Percentiles rank a stretch among this genome's conserved stretches.
phyloP scores from a whole-genome alignment of 2,329 filamentous ascomycete genomes.

The Pleomassaria siparia region DNA sequence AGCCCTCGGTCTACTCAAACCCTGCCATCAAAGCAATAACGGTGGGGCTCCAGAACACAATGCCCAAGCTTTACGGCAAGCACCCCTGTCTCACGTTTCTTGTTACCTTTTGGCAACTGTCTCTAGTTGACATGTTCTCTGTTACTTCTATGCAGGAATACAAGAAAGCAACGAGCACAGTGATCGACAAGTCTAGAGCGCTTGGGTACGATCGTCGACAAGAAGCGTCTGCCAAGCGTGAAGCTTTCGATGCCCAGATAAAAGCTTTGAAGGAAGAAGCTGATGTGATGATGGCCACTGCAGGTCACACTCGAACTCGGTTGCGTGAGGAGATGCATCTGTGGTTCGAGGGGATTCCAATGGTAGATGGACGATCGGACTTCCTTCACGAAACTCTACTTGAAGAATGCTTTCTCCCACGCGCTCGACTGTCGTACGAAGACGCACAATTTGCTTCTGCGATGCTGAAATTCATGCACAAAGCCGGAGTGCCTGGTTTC shows the following conservation, averaged over 20 bases:
- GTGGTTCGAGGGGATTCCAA: conserved; percentile 71
- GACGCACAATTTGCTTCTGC: conserved; percentile 89
- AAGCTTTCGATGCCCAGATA: conserved; percentile 70
- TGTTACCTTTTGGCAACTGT: conserved; percentile 88
- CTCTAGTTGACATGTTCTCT: conserved; percentile 70
- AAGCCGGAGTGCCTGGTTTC: conserved; percentile 81
- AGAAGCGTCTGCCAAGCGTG: conserved; percentile 70
- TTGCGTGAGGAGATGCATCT: conserved; percentile 73
- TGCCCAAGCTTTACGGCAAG: conserved; percentile 66
- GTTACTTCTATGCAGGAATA: conserved; percentile 78
- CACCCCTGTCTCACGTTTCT: conserved; percentile 80
- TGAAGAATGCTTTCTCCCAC: conserved; percentile 90
- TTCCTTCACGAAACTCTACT: conserved; percentile 74
- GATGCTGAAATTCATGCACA: conserved; percentile 85
- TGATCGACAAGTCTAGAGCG: conserved; percentile 62
- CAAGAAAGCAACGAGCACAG: conserved; percentile 65
- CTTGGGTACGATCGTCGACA: conserved; percentile 60
- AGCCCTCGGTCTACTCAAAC: conserved; percentile 50
- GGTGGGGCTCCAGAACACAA: conserved; percentile 62
- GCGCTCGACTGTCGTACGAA: conserved; percentile 77
- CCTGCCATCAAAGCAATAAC: conserved; percentile 75
- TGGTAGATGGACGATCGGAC: conserved; percentile 59
- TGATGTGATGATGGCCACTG: conserved; percentile 56
- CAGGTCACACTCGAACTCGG: conserved; percentile 59
- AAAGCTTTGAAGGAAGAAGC: conserved; percentile 61